phyloP scores from a whole-genome alignment of 2,329 filamentous ascomycete genomes.

The Onygena corvina region DNA sequence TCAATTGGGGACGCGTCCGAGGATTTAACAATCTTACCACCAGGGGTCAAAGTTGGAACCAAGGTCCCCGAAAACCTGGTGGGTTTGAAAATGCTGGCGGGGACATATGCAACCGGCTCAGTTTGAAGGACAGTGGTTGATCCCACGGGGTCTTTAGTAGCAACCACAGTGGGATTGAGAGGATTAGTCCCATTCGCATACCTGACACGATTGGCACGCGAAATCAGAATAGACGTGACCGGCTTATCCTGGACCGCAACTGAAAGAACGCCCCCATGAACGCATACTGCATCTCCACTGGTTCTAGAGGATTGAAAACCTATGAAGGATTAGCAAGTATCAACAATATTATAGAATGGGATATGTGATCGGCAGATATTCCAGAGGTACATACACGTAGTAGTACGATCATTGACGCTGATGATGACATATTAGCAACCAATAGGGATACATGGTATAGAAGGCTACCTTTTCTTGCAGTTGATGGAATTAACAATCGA shows the following conservation, averaged over 20 bases:
- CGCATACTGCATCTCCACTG: conserved; percentile 1
- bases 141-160: background rate
- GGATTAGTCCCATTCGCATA: background rate
- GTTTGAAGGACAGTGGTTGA: background rate
- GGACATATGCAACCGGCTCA: background rate
- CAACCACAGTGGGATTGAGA: background rate
- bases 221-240: background rate
- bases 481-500: background rate
- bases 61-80: background rate
- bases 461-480: conserved; percentile 1
- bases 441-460: background rate
- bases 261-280: background rate
- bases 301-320: conserved; percentile 2
- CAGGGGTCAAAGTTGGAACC: background rate
- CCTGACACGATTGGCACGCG: background rate
- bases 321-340: background rate
- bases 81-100: background rate
- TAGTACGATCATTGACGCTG: background rate
- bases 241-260: background rate
- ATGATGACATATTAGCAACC: background rate
- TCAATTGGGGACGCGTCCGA: background rate
- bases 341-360: background rate
- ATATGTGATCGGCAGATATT: background rate
- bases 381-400: background rate
- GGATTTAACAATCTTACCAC: background rate